These are phyloP conservation scores for Penicillium longicatenatum DNA, from an alignment of 495 filamentous ascomycete species.

Conservation along the genomic window DNA sequence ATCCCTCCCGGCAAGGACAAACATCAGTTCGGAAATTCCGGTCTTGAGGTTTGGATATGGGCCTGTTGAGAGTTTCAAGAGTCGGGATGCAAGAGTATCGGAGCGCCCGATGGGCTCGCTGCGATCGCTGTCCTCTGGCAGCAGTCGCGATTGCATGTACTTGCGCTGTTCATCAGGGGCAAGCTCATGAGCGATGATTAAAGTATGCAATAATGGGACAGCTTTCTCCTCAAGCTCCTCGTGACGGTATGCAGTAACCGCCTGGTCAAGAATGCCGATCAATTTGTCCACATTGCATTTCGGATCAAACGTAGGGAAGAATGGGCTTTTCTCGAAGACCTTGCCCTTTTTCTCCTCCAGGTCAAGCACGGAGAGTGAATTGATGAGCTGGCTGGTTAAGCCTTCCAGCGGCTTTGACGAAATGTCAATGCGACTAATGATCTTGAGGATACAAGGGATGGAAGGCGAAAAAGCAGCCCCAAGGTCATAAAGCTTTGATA, in stretches of 20 bases:
- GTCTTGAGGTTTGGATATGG: slow-evolving; percentile 71
- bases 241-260: slow-evolving; percentile 60
- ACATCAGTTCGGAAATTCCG: slow-evolving; percentile 77
- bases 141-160: slow-evolving; percentile 65
- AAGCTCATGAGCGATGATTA: slow-evolving; percentile 70
- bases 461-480: slow-evolving; percentile 62
- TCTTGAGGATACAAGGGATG: slow-evolving; percentile 70
- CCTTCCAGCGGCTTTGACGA: slow-evolving; percentile 60
- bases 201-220: slow-evolving; percentile 69
- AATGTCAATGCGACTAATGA: slow-evolving; percentile 61
- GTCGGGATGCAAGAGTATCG: slow-evolving; percentile 70
- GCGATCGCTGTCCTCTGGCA: slow-evolving; percentile 82
- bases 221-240: slow-evolving; percentile 67
- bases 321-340: slow-evolving; percentile 39
- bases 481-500: slow-evolving; percentile 69
- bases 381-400: slow-evolving; percentile 66
- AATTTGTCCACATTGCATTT: slow-evolving; percentile 67
- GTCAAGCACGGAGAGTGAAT: slow-evolving; percentile 78
- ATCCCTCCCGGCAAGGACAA: slow-evolving; percentile 80
- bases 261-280: slow-evolving; percentile 70
- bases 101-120: slow-evolving; percentile 74
- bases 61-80: slow-evolving; percentile 79
- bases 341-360: slow-evolving; percentile 54
- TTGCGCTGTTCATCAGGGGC: slow-evolving; percentile 64
- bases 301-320: slow-evolving; percentile 69